Evolutionary conservation across 768 basidiomycete genomes (phyloP).

Genomic region (Tremella yokohamensis): DNA sequence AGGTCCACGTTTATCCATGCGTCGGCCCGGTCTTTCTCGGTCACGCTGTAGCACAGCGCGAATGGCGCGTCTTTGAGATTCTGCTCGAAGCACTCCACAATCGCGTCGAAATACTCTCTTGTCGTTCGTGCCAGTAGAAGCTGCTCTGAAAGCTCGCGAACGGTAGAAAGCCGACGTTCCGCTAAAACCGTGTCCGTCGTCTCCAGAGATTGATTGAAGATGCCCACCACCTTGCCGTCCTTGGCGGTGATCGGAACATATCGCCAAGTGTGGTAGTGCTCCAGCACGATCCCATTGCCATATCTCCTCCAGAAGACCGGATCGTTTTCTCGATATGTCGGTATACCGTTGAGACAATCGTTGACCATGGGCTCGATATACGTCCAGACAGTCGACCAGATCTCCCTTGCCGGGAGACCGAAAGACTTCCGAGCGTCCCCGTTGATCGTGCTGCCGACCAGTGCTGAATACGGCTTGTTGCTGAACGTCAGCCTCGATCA

Average conservation of each 20-base stretch:
- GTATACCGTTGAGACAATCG: constrained; percentile 13
- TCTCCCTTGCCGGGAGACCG: constrained; percentile 27
- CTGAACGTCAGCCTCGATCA: constrained; percentile 10
- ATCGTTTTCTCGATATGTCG: constrained; percentile 29
- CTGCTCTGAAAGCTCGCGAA: constrained; percentile 36
- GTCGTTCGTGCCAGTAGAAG: constrained; percentile 24
- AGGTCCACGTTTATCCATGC: constrained; percentile 12
- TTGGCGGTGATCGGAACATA: constrained; percentile 33
- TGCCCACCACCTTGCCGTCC: constrained; percentile 23
- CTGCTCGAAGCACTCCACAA: constrained; percentile 30
- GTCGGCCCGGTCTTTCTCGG: constrained; percentile 5
- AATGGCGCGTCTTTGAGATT: constrained; percentile 42
- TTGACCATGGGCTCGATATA: constrained; percentile 24
- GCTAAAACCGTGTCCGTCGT: constrained; percentile 33
- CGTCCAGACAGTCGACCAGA: constrained; percentile 32
- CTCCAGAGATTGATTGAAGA: constrained; percentile 39
- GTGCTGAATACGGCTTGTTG: constrained; percentile 28
- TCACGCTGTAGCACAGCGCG: constrained; percentile 32
- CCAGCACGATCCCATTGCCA: constrained; percentile 21
- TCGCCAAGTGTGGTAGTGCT: constrained; percentile 38
- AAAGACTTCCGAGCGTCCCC: constrained; percentile 7
- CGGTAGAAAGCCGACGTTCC: constrained; percentile 25
- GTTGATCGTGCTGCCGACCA: constrained; percentile 29
- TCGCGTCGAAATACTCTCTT: constrained; percentile 29
- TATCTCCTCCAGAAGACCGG: constrained; percentile 21